phyloP scores from a whole-genome alignment of 345 rosid genomes.

The Hibiscus syriacus region DNA sequence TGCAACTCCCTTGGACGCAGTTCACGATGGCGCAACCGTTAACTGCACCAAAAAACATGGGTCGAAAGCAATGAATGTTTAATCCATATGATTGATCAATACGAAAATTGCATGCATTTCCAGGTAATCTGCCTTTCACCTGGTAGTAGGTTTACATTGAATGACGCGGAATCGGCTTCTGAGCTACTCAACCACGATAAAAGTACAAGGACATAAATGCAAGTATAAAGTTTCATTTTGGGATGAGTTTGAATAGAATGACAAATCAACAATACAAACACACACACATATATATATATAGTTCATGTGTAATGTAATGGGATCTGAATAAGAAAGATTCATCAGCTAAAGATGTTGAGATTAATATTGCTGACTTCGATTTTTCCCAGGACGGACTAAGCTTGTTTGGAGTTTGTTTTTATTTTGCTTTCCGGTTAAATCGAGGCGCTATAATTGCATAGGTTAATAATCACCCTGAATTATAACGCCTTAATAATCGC shows the following conservation, averaged over 20 bases:
- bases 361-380: background rate
- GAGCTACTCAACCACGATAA: background rate
- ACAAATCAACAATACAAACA: background rate
- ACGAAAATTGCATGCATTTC: too few relatives aligned
- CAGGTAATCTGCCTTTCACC: background rate
- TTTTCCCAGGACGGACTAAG: conserved; percentile 1
- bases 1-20: conserved; percentile 2
- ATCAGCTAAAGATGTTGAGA: background rate
- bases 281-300: background rate
- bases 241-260: background rate
- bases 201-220: background rate
- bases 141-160: background rate
- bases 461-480: too few relatives aligned
- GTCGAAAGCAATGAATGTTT: background rate
- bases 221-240: background rate
- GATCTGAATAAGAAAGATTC: too few relatives aligned
- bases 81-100: background rate
- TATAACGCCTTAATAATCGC: too few relatives aligned
- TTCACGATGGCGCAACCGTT: background rate
- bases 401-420: too few relatives aligned
- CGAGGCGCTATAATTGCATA: too few relatives aligned
- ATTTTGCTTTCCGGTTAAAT: too few relatives aligned
- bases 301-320: background rate
- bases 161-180: background rate
- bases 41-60: background rate